Base-by-base conservation (phyloP, 768 basidiomycete genomes). In the Holtermannia corniformis region DNA sequence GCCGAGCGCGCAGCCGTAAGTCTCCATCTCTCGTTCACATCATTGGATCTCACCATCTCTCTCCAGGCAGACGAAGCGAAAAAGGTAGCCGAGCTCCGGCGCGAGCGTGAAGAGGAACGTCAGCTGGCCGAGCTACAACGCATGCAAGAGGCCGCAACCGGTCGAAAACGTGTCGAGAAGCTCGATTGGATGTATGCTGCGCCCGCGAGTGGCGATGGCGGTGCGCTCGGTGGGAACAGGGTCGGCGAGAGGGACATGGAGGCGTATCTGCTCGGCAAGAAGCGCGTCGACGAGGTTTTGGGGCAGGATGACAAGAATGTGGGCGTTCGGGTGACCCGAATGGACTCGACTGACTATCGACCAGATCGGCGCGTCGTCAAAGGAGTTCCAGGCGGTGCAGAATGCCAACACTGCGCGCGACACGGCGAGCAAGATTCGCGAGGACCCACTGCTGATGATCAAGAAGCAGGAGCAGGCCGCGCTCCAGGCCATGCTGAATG, bases 101-200 rank as follows among this genome's bases (percentile, higher is more conserved):
- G 97, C 72, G 95, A 99, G 74, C 87, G 88, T 64, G 93, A 95
- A 66, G 95, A 99, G 68, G 95, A 99, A 70, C 80, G 95, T 4
- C 93, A 96, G 68, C 74, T 99, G 1, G 91, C 93, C 61, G 95
- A 99, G 63, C 81, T 99, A 5, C 95, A 97, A 70, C 81, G 92
- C 48, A 74, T 99, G 52, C 93, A 97, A 72, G 91, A 93, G 70
- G 87, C 87, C 60, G 82, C 92, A 59, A 96, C 93, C 10, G 93
- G 93, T 27, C 90, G 85, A 77, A 95, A 92, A 74, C 77, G 87
- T 59, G 82, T 85, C 48, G 92, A 96, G 74, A 90, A 90, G 69
- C 72, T 99, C 46, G 95, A 99, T 71, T 99, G 95, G 95, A 93
- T 99, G 89, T 99, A 97, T 75, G 78, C 93, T n/a, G 95, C 93